Base-by-base conservation (phyloP, 345 rosid species). In the Hevea brasiliensis region DNA sequence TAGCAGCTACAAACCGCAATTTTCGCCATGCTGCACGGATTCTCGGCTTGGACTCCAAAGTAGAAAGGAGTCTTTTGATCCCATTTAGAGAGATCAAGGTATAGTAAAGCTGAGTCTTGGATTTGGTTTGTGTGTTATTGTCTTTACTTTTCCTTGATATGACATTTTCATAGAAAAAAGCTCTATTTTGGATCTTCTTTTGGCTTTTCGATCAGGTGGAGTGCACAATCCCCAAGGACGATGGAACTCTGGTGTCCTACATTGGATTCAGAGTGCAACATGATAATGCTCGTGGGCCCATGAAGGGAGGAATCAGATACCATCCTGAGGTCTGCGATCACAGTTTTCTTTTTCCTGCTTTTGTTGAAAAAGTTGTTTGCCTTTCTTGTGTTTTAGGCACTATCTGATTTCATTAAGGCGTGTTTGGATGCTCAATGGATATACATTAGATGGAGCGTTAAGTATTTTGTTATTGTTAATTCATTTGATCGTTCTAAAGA, bases 251-350 rank as follows among this genome's bases (percentile, higher is more conserved):
- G 68, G 96, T 80, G 14, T 89, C 99, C 0, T 93, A 86, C 80
- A 77, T 96, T 51, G 98, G 99, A 70, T 96, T 96, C 70, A 89
- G 99, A 84, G 96, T 96, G 27, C 99, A 96, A 65, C 97, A 96
- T 72, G 99, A 96, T 77, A 93, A 96, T 84, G 83, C 99, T 61
- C 97, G 99, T 64, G 99, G 99, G 15, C 98, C 98, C 82, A 96
- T 96, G 99, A 96, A 96, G 79, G 98, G 99, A 42, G 99, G 99
- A 35, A 96, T 96, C 87, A 88, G 99, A 90, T 96, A 89, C 75
- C 99, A 96, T 81, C 99, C 90, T 53, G 98, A 96, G 99, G 99
- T 93, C 21, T 58, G 42, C 5, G 26, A 67, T 9, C 13, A 14
- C 59, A 14, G 37, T 18, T 35, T 15, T 47, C 59, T 8, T 40